Base-by-base conservation (phyloP, 768 basidiomycete genomes). In the Boletus insuetus region DNA sequence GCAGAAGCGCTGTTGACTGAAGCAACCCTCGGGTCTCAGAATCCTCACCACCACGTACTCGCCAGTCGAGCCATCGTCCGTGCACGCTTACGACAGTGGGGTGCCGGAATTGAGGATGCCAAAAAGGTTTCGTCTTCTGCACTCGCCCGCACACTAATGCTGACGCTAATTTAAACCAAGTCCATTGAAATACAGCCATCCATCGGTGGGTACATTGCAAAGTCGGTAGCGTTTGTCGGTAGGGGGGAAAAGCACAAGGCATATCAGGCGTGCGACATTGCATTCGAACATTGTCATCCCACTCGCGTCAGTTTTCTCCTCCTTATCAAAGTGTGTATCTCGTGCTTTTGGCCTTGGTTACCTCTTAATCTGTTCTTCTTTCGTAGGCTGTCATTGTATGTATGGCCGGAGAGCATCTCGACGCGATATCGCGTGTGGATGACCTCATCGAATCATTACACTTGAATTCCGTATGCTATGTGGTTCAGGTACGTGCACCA, bases 261-360 rank as follows among this genome's bases (percentile, higher is more conserved):
- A 12, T 41, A 17, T 34, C 49, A 31, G 1, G 31, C 19, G 3
- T 58, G 26, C 29, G 58, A 58, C 46, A 39, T 51, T 5, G 58
- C 49, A 0, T 48, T 56, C 24, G 24, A 32, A 32, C 39, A 41
- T 10, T 41, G 3, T 3, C 29, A 32, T 41, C 3, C 49, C 4
- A 32, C 26, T 6, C n/a, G 31, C 14, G 19, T 40, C 13, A 35
- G 11, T 4, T 22, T 39, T 17, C 53, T 54, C n/a, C 47, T 57
- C 14, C 20, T 57, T 1, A 41, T 51, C 46, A 58, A 58, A 22
- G 57, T 49, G 12, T 4, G 49, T 50, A 17, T 48, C 4, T 5
- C 22, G 1, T 16, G 16, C 0, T 16, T 43, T 12, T 50, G 57
- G 53, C 53, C 16, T 6, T 50, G 4, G 7, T 58, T 9, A 12